phyloP scores from a whole-genome alignment of 768 basidiomycete species.

The Lentinula aciculospora region DNA sequence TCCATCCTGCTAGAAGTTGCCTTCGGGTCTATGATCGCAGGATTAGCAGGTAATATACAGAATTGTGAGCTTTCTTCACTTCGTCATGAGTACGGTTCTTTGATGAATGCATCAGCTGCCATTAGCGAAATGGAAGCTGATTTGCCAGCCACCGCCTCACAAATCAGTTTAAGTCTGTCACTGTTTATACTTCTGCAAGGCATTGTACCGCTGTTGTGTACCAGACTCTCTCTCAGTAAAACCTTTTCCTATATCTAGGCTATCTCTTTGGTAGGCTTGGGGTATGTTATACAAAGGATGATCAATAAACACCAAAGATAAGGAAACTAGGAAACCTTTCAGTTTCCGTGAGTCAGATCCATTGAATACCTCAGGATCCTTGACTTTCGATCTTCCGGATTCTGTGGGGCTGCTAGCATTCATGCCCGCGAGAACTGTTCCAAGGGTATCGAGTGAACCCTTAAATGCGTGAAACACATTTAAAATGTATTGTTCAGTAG shows the following conservation, averaged over 20 bases:
- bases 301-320: too few relatives aligned
- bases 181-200: constrained; percentile 76
- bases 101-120: constrained; percentile 39
- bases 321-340: too few relatives aligned
- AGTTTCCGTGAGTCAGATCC: too few relatives aligned
- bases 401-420: too few relatives aligned
- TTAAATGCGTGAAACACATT: too few relatives aligned
- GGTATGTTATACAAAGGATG: too few relatives aligned
- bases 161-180: constrained; percentile 66
- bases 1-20: constrained; percentile 41
- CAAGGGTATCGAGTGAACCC: too few relatives aligned
- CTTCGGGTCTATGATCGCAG: constrained; percentile 51
- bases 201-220: constrained; percentile 53
- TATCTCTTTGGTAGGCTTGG: not conserved
- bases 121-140: constrained; percentile 54
- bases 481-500: too few relatives aligned
- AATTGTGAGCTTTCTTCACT: constrained; percentile 41
- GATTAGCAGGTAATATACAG: constrained; percentile 54
- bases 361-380: too few relatives aligned
- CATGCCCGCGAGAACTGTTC: too few relatives aligned
- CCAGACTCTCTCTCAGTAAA: too few relatives aligned
- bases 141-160: constrained; percentile 50
- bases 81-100: not conserved
- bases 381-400: too few relatives aligned
- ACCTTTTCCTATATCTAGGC: constrained; percentile 17